Evolutionary conservation across 495 filamentous ascomycete species (phyloP), one percentile per base, ranked within the genome.

Genomic region (Glutinoglossum americanum): DNA sequence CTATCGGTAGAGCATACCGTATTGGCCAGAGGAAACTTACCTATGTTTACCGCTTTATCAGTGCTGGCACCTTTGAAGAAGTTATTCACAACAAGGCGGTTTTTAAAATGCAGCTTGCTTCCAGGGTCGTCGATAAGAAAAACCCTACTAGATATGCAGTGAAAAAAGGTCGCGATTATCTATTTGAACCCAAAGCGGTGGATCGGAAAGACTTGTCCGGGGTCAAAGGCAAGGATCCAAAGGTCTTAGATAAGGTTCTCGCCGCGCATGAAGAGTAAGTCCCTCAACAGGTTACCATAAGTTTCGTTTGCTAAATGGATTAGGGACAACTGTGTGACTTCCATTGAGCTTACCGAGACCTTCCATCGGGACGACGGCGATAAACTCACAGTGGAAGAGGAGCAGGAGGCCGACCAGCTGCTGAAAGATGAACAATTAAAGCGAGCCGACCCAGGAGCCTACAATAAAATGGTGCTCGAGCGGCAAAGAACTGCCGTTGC

Each of bases 1-100:
- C 90, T 7, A 77, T 97, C 57, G 89, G 87, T 9, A 76, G 90
- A 61, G 83, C 84, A 0, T 94, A 93, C 65, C 85, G 90, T 1
- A 73, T 97, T 23, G 89, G 90, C 0, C 90, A 97, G 63, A 68
- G 66, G 19, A 95, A 94, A 61, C 73, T 75, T 0, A 89, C 94
- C 1, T 94, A 74, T 67, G 87, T 96, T 2, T 97, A 97, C 65
- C 83, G 84, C n/a, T 79, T 97, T 55, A 69, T 83, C 25, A 71
- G 79, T 15, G 86, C 80, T 4, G 89, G 89, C 1, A 94, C 89
- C 0, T 87, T 81, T 64, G 87, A 95, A 64, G 76, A 82, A 27
- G 71, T 72, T 0, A 69, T 89, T 21, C 77, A 84, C 57, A 85
- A 87, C 64, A 78, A 76, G 47, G 73, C 80, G 0, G 64, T 88